Evolutionary conservation across 345 rosid genomes (phyloP), one percentile per base, ranked within the genome.

Genomic region (Boechera retrofracta): DNA sequence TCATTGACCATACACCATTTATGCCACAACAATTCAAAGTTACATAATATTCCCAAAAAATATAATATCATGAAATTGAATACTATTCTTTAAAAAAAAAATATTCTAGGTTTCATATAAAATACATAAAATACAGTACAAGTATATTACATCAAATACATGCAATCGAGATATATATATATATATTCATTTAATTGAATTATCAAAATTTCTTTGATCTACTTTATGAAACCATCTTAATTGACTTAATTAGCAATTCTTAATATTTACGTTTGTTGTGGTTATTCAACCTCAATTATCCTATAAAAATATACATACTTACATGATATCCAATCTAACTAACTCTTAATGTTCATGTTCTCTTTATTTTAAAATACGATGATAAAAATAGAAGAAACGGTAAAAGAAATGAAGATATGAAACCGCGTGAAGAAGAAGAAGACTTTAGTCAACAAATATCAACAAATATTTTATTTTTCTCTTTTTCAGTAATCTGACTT

Each of bases 401-500:
- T 31, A 70, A 21, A 21, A 21, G 21, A 21, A 21, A 21, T 21
- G 21, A 21, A 63, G 24, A 73, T 18, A 51, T 58, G 81, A 78
- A 78, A 78, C 64, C 77, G 81, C 81, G 81, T 78, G 74, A 78
- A 31, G 69, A 41, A 60, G 81, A 72, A 51, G 78, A 59, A 29
- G 69, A 78, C 70, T 78, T 59, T 60, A 16, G 74, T 78, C 77
- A 72, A 78, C 57, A 72, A 49, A 29, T 24, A 72, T 67, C 73
- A 72, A 59, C 49, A 49, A 7, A 15, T 57, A 35, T 36, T 77
- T 72, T 72, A 33, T 64, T 54, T 69, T 8, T 11, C 10, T 45
- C 41, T 18, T 67, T 59, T 32, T 75, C 68, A 67, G 36, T 29
- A 75, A 6, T 66, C 49, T 71, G 32, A 65, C 55, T 77, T 77